These are phyloP conservation scores for Lizonia empirigonia DNA, from an alignment of 2,329 filamentous ascomycete species.

Conservation along the genomic window DNA sequence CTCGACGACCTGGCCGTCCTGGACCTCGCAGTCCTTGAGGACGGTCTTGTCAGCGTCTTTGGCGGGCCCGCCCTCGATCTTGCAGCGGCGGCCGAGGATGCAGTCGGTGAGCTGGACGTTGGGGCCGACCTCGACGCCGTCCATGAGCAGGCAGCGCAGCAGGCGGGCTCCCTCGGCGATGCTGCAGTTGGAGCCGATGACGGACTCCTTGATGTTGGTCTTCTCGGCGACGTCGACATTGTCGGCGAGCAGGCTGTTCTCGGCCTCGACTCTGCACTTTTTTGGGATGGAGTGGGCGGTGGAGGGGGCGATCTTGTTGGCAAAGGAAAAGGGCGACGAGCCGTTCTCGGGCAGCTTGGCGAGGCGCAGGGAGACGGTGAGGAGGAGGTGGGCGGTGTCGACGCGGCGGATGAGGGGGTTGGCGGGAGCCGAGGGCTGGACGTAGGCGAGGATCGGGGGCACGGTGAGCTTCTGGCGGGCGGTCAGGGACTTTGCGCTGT, in stretches of 20 bases:
- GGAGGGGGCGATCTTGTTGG: constrained; percentile 70
- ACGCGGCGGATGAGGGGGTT: constrained; percentile 79
- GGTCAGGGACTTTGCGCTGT: constrained; percentile 34
- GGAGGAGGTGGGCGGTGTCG: constrained; percentile 81
- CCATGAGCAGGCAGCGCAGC: constrained; percentile 89
- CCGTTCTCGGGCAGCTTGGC: constrained; percentile 73
- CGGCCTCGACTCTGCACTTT: constrained; percentile 79
- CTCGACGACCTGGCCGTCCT: constrained; percentile 80
- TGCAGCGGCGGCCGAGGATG: constrained; percentile 79
- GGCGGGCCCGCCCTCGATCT: constrained; percentile 77
- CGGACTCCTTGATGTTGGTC: constrained; percentile 87
- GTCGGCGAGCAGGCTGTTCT: constrained; percentile 82
- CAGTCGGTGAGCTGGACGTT: constrained; percentile 86
- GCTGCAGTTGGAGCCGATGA: constrained; percentile 85
- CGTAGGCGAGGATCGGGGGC: constrained; percentile 79
- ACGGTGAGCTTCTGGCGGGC: constrained; percentile 54
- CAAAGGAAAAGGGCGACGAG: constrained; percentile 75
- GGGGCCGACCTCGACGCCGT: constrained; percentile 83
- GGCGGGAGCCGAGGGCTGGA: constrained; percentile 68
- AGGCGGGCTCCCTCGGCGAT: constrained; percentile 86
- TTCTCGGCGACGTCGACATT: constrained; percentile 91
- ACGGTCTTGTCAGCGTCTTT: constrained; percentile 53
- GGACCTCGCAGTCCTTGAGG: constrained; percentile 90
- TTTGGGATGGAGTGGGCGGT: constrained; percentile 81
- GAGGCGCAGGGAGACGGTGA: constrained; percentile 81